Conservation (phyloP, 2,329 filamentous ascomycete species). For the Niveomyces coronatus region DNA sequence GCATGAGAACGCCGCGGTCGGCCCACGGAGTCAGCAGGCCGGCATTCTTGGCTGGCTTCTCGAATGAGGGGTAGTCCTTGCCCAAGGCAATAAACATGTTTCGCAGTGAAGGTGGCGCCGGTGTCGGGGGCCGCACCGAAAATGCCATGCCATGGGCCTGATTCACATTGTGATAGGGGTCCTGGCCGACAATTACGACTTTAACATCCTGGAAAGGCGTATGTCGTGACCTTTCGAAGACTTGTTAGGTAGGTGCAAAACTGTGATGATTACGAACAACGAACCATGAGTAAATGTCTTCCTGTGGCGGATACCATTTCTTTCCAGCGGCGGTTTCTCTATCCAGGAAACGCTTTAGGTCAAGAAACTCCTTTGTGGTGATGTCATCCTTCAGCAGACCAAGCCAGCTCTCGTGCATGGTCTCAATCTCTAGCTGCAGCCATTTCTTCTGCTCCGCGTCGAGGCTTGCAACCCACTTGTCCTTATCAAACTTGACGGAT, state of each 20-base stretch:
- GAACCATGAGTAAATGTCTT: conserved; percentile 93
- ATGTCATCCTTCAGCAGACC: conserved; percentile 82
- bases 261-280: conserved; percentile 13
- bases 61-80: conserved; percentile 78
- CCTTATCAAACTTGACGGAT: conserved; percentile 66
- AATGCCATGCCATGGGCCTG: conserved; percentile 96
- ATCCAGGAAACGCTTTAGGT: conserved; percentile 78
- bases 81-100: conserved; percentile 90
- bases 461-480: conserved; percentile 74
- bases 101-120: conserved; percentile 76
- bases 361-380: conserved; percentile 66
- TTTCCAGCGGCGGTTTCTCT: conserved; percentile 62
- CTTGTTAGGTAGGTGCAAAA: conserved; percentile 11
- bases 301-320: conserved; percentile 76
- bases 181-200: conserved; percentile 87
- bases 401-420: conserved; percentile 85
- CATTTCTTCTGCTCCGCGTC: conserved; percentile 73
- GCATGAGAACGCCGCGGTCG: conserved; percentile 79
- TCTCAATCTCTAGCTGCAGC: conserved; percentile 83
- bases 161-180: conserved; percentile 92
- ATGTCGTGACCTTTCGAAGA: conserved; percentile 70
- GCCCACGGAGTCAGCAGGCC: conserved; percentile 91
- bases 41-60: conserved; percentile 61
- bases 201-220: conserved; percentile 85
- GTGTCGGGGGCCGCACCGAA: conserved; percentile 81